These are phyloP conservation scores for Aspergillus sp. DNA, from an alignment of 2,329 filamentous ascomycete genomes.

Conservation along the genomic window DNA sequence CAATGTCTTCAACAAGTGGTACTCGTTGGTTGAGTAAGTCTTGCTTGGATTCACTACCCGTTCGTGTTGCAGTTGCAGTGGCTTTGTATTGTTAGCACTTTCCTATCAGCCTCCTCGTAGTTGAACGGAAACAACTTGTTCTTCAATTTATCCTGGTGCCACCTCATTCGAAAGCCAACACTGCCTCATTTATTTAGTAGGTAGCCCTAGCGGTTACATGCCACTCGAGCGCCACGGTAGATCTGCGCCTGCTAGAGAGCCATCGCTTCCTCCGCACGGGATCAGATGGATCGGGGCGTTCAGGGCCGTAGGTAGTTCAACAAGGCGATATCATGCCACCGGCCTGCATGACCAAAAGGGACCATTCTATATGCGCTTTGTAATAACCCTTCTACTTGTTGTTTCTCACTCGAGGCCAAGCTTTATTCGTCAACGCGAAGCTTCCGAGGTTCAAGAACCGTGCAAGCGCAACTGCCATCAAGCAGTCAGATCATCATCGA, in stretches of 20 bases:
- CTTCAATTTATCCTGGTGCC: too few species aligned
- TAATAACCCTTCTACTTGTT: not conserved
- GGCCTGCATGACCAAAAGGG: not conserved
- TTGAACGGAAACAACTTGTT: too few species aligned
- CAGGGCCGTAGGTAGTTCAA: too few species aligned
- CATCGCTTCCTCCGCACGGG: too few species aligned
- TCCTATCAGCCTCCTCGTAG: too few species aligned
- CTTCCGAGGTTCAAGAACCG: not conserved
- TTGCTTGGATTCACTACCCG: too few species aligned
- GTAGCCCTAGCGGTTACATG: not conserved
- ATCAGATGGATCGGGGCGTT: too few species aligned
- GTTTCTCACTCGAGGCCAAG: not conserved
- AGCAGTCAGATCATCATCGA: too few species aligned
- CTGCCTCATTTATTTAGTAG: too few species aligned
- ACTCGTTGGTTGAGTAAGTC: not conserved
- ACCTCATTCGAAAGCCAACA: too few species aligned
- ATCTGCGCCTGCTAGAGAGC: not conserved
- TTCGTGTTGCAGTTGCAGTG: not conserved
- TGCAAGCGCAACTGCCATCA: not conserved
- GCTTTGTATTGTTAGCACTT: not conserved
- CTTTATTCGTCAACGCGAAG: not conserved
- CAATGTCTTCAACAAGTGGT: conserved; percentile 16
- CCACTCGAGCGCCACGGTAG: not conserved
- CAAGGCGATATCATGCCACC: too few species aligned
- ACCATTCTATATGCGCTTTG: too few species aligned